Evolutionary conservation across 2,329 filamentous ascomycete genomes (phyloP), one percentile per base, ranked within the genome.

Genomic region (Thermoascus crustaceus): DNA sequence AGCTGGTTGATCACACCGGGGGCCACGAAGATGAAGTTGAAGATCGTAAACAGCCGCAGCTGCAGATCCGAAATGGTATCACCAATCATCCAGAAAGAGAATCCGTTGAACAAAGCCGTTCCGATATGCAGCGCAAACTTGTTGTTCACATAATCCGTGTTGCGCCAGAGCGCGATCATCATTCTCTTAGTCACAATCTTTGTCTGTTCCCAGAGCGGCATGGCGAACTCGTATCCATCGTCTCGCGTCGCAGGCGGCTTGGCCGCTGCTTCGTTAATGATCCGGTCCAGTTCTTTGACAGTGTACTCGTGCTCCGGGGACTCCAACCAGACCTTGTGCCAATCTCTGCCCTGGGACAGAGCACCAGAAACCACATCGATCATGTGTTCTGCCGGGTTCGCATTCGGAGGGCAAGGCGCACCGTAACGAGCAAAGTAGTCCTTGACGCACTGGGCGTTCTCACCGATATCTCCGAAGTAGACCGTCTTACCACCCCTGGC

Each of bases 311-410:
- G 71, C 48, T 85, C 73, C 4, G 73, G 64, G 0, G 78, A 84
- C 8, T 73, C 71, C 5, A 67, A 58, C 82, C 82, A 87, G 46
- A 84, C 75, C 24, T 84, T 68, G 46, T 80, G 76, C 82, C 82
- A 87, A 47, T 85, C 71, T 22, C 80, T 64, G 24, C 64, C 66
- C 25, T 66, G 64, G 0, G 66, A 69, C 1, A 71, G 49, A 22
- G 58, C 53, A 0, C 73, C 73, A 1, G 73, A 72, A 9, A 61
- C 54, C 6, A 58, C 53, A 13, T 66, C 51, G 33, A 76, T 72
- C 44, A 77, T 60, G 23, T 77, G 77, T 41, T 80, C 76, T 0
- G 75, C 75, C 2, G 76, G 69, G 45, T 79, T 80, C 43, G 72
- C 74, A 44, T 58, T 72, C 0, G 72, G 64, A 4, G 79, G 78